Evolutionary conservation across 805 yeast species (phyloP), one percentile per base, ranked within the genome.

Genomic region (Sugiyamaella marilandica): DNA sequence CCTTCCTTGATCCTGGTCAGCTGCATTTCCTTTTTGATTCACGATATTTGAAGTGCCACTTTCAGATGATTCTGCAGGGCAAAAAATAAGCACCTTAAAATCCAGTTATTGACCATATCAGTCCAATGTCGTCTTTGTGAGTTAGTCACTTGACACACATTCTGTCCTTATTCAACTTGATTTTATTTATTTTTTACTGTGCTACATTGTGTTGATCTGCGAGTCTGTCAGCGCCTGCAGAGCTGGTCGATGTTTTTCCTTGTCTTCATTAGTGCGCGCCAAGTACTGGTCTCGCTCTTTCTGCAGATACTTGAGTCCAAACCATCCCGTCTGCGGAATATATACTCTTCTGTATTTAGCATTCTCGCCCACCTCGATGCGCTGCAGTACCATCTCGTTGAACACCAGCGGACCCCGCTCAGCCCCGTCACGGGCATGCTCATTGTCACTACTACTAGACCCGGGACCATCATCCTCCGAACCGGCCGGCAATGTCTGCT

Each of bases 271-370:
- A 5, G 39, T 5, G 5, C 18, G 18, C 18, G 43, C 43, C 43
- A 39, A 16, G 43, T 14, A 39, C 24, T 39, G 43, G 24, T 39
- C 43, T 9, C 43, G 43, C 21, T 39, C 60, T 32, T 56, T 56
- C 35, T 60, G 60, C 36, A 59, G 43, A n/a, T 59, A 48, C 29
- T 55, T 54, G 13, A 59, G 53, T 10, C 61, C 58, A 19, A 59
- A 54, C 65, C 65, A 62, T 13, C 65, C 65, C 10, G 62, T 36
- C 2, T 61, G 63, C 7, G 65, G 64, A 31, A 62, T 50, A 24
- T 58, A 62, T 16, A 62, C 45, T 19, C 65, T 55, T n/a, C 64
- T 58, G 41, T 61, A 61, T 24, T 62, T 57, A 48, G 58, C 58
- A 29, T 55, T 41, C 41, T 51, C 58, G 19, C 62, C 63, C 31